Evolutionary conservation across 1,139 yeast species (phyloP).

Genomic region (Geotrichum candidum): DNA sequence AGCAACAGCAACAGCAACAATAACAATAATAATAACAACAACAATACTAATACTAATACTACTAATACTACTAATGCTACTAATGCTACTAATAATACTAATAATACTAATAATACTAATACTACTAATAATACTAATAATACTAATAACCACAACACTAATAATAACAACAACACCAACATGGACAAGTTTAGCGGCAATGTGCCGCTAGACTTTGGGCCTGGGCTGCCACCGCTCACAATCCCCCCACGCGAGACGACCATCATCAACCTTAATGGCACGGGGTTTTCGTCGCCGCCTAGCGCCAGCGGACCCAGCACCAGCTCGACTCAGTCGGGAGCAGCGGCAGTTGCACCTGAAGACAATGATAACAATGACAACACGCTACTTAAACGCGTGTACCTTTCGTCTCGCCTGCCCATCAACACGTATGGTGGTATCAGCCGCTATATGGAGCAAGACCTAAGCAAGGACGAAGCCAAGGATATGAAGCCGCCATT

Average conservation of each 20-base stretch:
- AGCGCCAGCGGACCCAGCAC: background rate
- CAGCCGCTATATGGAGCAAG: slow-evolving; percentile 41
- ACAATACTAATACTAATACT: too few relatives aligned
- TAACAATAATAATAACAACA: too few relatives aligned
- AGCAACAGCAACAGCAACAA: too few relatives aligned
- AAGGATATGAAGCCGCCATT: slow-evolving; percentile 95
- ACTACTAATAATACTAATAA: too few relatives aligned
- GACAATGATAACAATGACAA: background rate
- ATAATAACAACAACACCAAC: too few relatives aligned
- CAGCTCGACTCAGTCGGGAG: background rate
- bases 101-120: too few relatives aligned
- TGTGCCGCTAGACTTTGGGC: background rate
- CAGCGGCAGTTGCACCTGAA: background rate
- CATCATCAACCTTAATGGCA: background rate
- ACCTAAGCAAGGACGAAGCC: slow-evolving; percentile 80
- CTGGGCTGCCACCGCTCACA: background rate
- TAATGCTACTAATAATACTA: too few relatives aligned
- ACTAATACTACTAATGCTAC: too few relatives aligned
- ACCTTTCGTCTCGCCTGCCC: background rate
- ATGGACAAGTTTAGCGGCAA: background rate
- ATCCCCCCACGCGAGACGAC: background rate
- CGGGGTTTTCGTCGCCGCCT: background rate
- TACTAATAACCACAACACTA: too few relatives aligned
- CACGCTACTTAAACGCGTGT: background rate
- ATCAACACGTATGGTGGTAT: background rate